Base-by-base conservation (phyloP, 352 stramenopile species). In the Phytophthora citricola region DNA sequence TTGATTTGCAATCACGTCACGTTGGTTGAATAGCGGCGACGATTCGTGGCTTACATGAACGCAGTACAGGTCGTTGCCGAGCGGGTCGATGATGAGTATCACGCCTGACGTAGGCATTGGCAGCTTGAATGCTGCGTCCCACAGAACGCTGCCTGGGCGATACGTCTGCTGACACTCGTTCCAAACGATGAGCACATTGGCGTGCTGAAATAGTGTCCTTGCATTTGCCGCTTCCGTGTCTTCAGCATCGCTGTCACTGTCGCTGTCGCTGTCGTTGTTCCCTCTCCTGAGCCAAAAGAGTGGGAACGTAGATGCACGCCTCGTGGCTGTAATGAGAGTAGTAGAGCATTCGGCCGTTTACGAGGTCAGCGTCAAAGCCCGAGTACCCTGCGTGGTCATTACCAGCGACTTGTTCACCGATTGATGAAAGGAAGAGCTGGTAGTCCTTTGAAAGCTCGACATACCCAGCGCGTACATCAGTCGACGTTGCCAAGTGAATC, bases 151-250 rank as follows among this genome's bases (percentile, higher is more conserved):
- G 1, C 86, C 86, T 4, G 86, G 88, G 11, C 75, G 78, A 46
- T 96, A 96, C 29, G 88, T 92, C 66, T 93, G 85, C 55, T 96
- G 88, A 39, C 76, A 91, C 48, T 96, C 88, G 51, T 94, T 96
- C 88, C 88, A 96, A 36, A 96, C 73, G 48, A 96, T 94, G 27
- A 96, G 63, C 20, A 94, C 86, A 17, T 90, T 93, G 8, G 85
- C 78, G 31, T 83, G 73, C 60, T 83, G 76, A 24, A 94, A 74
- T 2, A 93, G 61, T 22, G 45, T 66, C 14, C 75, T 69, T 15
- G 70, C 63, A 56, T 73, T 75, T 14, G 60, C 62, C 8, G 48
- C 50, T 49, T 62, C 76, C 47, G 39, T 73, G 61, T 66, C 64
- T 65, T 68, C 68, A 36, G 32, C 63, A 46, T 75, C 70, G 49